Percentiles rank a stretch among this genome's conserved stretches.
Conservation (phyloP, 345 rosid genomes). For the Murraya koenigii region DNA sequence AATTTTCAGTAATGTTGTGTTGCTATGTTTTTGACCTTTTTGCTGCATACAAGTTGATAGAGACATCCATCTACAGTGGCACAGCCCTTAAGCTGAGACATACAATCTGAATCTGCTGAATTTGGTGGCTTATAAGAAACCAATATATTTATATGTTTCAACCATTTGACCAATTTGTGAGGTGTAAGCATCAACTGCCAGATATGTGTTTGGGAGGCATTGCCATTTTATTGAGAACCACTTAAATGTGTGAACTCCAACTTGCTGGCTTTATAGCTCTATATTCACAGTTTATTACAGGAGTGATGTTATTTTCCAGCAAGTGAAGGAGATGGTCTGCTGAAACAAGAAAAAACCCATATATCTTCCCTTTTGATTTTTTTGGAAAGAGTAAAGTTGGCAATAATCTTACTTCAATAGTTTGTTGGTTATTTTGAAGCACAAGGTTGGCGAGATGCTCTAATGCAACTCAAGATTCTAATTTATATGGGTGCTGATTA, state of each 20-base stretch:
- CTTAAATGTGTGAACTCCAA: not conserved
- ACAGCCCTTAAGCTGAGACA: not conserved
- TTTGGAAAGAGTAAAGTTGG: not conserved
- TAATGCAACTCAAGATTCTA: not conserved
- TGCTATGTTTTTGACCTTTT: not conserved
- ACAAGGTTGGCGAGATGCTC: not conserved
- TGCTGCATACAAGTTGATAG: not conserved
- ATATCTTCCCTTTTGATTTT: not conserved
- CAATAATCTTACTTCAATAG: not conserved
- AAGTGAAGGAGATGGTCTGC: not conserved
- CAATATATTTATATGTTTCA: not conserved
- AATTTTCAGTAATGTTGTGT: not conserved
- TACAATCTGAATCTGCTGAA: not conserved
- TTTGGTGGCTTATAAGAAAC: not conserved
- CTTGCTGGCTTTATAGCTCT: not conserved
- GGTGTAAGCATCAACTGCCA: not conserved
- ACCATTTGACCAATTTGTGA: not conserved
- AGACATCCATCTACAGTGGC: not conserved
- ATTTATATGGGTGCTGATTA: not conserved
- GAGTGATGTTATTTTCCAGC: not conserved
- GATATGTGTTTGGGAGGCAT: slow-evolving; percentile 4
- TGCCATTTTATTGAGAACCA: not conserved
- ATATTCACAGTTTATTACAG: not conserved
- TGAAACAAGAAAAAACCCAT: not conserved
- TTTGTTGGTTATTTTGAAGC: not conserved